Base-by-base conservation (phyloP, 2,329 filamentous ascomycete genomes). In the Didymosphaeria variabile region DNA sequence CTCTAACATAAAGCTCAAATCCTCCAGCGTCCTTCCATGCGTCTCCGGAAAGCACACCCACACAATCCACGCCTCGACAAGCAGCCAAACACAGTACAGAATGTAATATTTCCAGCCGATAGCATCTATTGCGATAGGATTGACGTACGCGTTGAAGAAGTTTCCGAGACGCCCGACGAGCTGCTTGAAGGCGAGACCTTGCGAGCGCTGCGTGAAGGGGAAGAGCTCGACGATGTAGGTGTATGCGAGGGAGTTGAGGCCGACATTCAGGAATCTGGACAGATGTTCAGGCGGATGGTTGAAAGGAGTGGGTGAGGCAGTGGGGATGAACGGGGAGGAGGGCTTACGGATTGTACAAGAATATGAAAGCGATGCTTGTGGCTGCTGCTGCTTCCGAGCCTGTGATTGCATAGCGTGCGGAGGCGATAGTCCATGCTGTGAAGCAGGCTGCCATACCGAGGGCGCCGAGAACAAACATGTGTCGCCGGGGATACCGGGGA, bases 181-280 rank as follows among this genome's bases (percentile, higher is more conserved):
- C n/a, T 55, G 52, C 29, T 45, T 45, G 6, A 55, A 32, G 5
- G 38, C 52, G 7, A 55, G 38, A 17, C 52, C 52, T 21, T 55
- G 38, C 10, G 52, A 45, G 19, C 52, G 52, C 6, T 55, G 52
- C 26, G 38, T 45, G 52, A 26, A 55, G 13, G 52, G 38, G 38
- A 55, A 55, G 23, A 55, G 38, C n/a, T 55, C 52, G 23, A 45
- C 38, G 40, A 45, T 45, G 52, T 44, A 55, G 23, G 38, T 55
- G 17, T 45, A 55, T 5, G 52, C 26, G 7, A 44, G 52, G 21
- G 52, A 21, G 21, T 54, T 54, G 21, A 42, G 34, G 13, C 51
- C 51, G 34, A 54, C 21, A 19, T 54, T 54, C 4, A 54, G 21
- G 13, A 54, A 54, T 1, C 36, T 54, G 36, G 36, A 3, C 2